phyloP scores from a whole-genome alignment of 2,329 filamentous ascomycete genomes.

The Neofusicoccum ribis region DNA sequence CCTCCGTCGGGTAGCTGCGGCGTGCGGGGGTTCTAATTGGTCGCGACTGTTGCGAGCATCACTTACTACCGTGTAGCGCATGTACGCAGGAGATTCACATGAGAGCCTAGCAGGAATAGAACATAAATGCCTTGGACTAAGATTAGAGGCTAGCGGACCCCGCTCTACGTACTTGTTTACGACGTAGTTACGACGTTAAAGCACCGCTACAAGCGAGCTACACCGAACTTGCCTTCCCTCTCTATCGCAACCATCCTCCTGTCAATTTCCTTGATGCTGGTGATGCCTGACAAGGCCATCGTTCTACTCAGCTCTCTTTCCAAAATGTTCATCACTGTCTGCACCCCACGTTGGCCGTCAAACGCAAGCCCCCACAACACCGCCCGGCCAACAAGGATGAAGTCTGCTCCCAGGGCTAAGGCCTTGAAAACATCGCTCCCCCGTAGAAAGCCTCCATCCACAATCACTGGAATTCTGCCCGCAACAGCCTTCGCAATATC shows the following conservation, averaged over 20 bases:
- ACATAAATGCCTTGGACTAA: too few relatives aligned
- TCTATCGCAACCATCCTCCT: conserved; percentile 23
- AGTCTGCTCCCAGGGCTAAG: conserved; percentile 62
- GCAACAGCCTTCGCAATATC: conserved; percentile 52
- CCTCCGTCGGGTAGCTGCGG: not conserved
- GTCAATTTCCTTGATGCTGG: conserved; percentile 24
- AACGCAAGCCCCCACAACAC: conserved; percentile 45
- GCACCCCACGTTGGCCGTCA: not conserved
- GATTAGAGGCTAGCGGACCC: too few relatives aligned
- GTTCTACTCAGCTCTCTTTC: conserved; percentile 23
- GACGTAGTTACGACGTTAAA: too few relatives aligned
- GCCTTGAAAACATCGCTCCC: conserved; percentile 68
- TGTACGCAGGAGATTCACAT: too few relatives aligned
- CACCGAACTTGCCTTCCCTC: conserved; percentile 24
- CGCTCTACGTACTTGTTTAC: too few relatives aligned
- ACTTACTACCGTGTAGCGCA: too few relatives aligned
- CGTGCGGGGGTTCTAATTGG: not conserved
- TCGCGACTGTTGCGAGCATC: too few relatives aligned
- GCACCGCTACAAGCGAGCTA: conserved; percentile 9
- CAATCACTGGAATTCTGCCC: conserved; percentile 42
- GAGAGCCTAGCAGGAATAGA: too few relatives aligned
- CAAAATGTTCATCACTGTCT: conserved; percentile 20
- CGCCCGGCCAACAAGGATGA: conserved; percentile 60
- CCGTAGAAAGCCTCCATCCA: conserved; percentile 63
- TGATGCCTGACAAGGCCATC: conserved; percentile 28